Conservation (phyloP, 2,329 filamentous ascomycete genomes). For the Penicillium sp. region DNA sequence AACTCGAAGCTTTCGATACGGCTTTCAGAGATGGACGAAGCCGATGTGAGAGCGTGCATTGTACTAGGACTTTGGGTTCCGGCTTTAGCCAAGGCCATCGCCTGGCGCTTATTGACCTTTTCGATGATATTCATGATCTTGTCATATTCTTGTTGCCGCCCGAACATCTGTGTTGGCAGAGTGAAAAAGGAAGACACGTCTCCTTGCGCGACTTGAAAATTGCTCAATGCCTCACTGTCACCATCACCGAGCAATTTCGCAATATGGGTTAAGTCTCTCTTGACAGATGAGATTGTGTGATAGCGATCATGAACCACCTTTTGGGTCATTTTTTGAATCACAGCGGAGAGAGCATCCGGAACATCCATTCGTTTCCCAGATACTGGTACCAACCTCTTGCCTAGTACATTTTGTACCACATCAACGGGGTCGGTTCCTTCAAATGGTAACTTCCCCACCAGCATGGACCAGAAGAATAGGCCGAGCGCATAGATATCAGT, state of each 20-base stretch:
- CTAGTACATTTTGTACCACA: slow-evolving; percentile 85
- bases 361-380: slow-evolving; percentile 76
- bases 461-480: slow-evolving; percentile 80
- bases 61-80: slow-evolving; percentile 38
- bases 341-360: slow-evolving; percentile 74
- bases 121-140: slow-evolving; percentile 73
- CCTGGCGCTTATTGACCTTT: slow-evolving; percentile 66
- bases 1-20: slow-evolving; percentile 48
- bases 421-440: slow-evolving; percentile 78
- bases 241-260: slow-evolving; percentile 73
- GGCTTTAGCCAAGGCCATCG: slow-evolving; percentile 33
- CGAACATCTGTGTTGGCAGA: slow-evolving; percentile 76
- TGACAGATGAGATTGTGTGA: slow-evolving; percentile 81
- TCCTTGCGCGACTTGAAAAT: slow-evolving; percentile 74
- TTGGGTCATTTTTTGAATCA: slow-evolving; percentile 89
- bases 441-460: slow-evolving; percentile 77
- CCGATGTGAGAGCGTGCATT: slow-evolving; percentile 51
- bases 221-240: slow-evolving; percentile 65
- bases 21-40: slow-evolving; percentile 52
- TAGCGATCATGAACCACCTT: slow-evolving; percentile 86
- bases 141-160: slow-evolving; percentile 68
- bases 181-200: slow-evolving; percentile 93
- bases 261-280: slow-evolving; percentile 73
- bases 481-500: slow-evolving; percentile 94
- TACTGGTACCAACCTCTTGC: slow-evolving; percentile 71